Evolutionary conservation across 1,284 basidiomycete genomes (phyloP).

Genomic region (Puccinia horiana): DNA sequence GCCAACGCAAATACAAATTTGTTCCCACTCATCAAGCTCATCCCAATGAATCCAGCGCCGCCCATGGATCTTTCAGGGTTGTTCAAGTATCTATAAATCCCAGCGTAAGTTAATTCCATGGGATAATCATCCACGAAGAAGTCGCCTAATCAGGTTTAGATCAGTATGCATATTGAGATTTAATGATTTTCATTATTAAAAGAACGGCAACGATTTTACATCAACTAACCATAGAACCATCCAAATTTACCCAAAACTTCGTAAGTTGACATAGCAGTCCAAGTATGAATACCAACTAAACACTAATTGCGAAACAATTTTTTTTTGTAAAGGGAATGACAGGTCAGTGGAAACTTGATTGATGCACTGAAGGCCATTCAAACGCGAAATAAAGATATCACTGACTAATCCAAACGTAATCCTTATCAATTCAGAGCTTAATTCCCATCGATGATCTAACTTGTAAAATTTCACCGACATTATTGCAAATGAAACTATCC

Average conservation of each 20-base stretch:
- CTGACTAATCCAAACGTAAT: slow-evolving; percentile 80
- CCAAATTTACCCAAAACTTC: slow-evolving; percentile 92
- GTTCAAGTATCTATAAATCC: slow-evolving; percentile 81
- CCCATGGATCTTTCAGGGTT: slow-evolving; percentile 89
- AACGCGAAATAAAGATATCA: slow-evolving; percentile 50
- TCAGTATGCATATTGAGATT: slow-evolving; percentile 47
- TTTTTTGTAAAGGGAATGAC: neutral
- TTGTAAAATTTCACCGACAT: slow-evolving; percentile 85
- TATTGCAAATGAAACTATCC: slow-evolving; percentile 64
- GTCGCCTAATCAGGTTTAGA: slow-evolving; percentile 62
- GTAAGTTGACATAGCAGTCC: slow-evolving; percentile 85
- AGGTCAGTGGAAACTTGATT: neutral
- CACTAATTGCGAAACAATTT: slow-evolving; percentile 63
- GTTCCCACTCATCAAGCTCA: slow-evolving; percentile 84
- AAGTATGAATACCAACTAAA: slow-evolving; percentile 81
- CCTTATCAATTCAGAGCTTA: slow-evolving; percentile 82
- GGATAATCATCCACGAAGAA: slow-evolving; percentile 94
- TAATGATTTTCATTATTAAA: neutral
- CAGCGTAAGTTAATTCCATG: slow-evolving; percentile 85
- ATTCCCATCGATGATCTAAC: slow-evolving; percentile 77
- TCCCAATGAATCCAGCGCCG: slow-evolving; percentile 89
- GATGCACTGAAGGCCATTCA: neutral
- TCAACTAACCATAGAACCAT: slow-evolving; percentile 78
- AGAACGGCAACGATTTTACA: neutral
- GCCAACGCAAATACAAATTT: slow-evolving; percentile 83